A percentile compares a stretch with the other conserved stretches of the same genome.
Evolutionary conservation across 208 protist species (phyloP).

Genomic region (Trypanosoma mega): DNA sequence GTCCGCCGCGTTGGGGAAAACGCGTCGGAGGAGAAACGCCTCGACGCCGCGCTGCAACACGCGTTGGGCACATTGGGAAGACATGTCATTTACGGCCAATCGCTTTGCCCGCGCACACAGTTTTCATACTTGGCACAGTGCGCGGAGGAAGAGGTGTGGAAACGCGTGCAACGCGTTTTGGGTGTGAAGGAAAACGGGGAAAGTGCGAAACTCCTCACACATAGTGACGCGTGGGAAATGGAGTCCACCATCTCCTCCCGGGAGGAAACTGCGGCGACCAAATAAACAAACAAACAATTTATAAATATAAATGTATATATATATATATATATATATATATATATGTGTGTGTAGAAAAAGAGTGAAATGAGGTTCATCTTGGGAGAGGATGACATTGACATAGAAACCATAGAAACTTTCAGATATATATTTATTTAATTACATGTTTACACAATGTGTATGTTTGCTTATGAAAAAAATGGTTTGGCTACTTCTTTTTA

Average conservation of each 20-base stretch:
- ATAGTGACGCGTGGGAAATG: background rate
- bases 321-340: too few relatives aligned
- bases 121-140: constrained; percentile 46
- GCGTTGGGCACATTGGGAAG: constrained; percentile 38
- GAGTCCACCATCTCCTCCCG: background rate
- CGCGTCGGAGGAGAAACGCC: background rate
- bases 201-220: constrained; percentile 2
- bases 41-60: constrained; percentile 18
- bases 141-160: background rate
- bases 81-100: constrained; percentile 56
- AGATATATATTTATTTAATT: too few relatives aligned
- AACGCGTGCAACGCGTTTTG: constrained; percentile 16
- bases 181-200: background rate
- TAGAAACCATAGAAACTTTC: too few relatives aligned
- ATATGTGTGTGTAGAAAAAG: too few relatives aligned
- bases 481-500: too few relatives aligned
- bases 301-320: constrained; percentile 15
- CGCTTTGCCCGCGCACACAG: constrained; percentile 35
- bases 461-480: too few relatives aligned
- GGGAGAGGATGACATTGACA: too few relatives aligned
- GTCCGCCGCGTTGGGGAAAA: too few relatives aligned
- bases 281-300: too few relatives aligned
- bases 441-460: too few relatives aligned
- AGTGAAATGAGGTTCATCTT: too few relatives aligned
- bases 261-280: background rate